Percentiles rank a stretch among this genome's conserved stretches.
phyloP scores from a whole-genome alignment of 2,329 filamentous ascomycete genomes.

The Diaporthe amygdali region DNA sequence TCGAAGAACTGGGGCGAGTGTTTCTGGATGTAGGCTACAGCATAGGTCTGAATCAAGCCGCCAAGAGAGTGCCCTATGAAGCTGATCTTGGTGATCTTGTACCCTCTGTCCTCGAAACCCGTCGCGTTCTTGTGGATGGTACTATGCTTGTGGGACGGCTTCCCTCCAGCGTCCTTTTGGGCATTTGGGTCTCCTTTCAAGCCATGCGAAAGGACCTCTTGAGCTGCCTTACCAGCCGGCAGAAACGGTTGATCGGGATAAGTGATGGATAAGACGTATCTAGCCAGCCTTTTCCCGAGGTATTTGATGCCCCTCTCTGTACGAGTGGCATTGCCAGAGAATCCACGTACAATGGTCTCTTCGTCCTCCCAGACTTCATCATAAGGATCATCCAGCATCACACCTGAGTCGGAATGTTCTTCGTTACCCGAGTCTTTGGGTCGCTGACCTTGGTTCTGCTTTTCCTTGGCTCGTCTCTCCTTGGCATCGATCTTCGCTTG shows the following conservation, averaged over 20 bases:
- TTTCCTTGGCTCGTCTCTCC: slow-evolving; percentile 59
- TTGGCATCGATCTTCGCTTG: slow-evolving; percentile 75
- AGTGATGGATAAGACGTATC: slow-evolving; percentile 87
- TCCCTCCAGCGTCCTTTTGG: slow-evolving; percentile 39
- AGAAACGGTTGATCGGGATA: slow-evolving; percentile 93
- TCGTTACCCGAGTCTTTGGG: slow-evolving; percentile 23
- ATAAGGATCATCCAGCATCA: slow-evolving; percentile 30
- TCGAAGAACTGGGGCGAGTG: slow-evolving; percentile 92
- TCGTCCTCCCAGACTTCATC: slow-evolving; percentile 62
- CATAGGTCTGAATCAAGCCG: slow-evolving; percentile 89
- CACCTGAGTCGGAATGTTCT: neutral
- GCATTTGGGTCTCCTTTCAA: slow-evolving; percentile 47
- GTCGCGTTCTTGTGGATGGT: slow-evolving; percentile 48
- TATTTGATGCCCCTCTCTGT: slow-evolving; percentile 98
- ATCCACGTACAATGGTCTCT: slow-evolving; percentile 88
- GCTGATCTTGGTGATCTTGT: slow-evolving; percentile 91
- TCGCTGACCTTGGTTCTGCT: slow-evolving; percentile 35
- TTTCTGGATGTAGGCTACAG: slow-evolving; percentile 95
- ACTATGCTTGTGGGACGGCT: slow-evolving; percentile 51
- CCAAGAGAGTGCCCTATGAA: slow-evolving; percentile 93
- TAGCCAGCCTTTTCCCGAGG: slow-evolving; percentile 90
- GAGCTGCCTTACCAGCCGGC: slow-evolving; percentile 61
- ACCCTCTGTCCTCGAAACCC: slow-evolving; percentile 58
- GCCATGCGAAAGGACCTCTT: slow-evolving; percentile 47
- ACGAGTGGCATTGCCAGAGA: slow-evolving; percentile 84